Percentiles rank a stretch among this genome's conserved stretches.
Conservation (phyloP, 2,329 filamentous ascomycete genomes). For the Cercospora sp. region DNA sequence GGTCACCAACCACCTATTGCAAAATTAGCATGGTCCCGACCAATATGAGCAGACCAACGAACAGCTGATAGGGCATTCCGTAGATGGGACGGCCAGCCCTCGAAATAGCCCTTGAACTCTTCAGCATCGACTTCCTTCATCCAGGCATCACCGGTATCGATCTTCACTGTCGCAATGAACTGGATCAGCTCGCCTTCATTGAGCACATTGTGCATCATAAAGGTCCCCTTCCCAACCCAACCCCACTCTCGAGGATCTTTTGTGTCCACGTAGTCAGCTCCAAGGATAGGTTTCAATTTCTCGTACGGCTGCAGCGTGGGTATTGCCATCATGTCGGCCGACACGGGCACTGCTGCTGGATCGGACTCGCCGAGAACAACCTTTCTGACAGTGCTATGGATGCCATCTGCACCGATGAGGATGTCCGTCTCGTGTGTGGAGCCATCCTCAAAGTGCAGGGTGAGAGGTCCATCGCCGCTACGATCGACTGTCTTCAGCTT, state of each 20-base stretch:
- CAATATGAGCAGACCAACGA: background rate
- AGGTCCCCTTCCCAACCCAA: conserved; percentile 19
- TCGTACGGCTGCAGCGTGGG: conserved; percentile 21
- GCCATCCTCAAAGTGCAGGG: conserved; percentile 12
- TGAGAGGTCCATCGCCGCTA: conserved; percentile 6
- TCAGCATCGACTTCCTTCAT: conserved; percentile 13
- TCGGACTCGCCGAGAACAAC: conserved; percentile 19
- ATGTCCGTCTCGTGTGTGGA: conserved; percentile 11
- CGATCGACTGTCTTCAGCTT: conserved; percentile 14
- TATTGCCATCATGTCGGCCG: conserved; percentile 16
- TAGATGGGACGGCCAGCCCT: conserved; percentile 12
- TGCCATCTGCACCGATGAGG: conserved; percentile 23
- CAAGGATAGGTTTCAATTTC: conserved; percentile 13
- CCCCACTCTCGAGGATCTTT: conserved; percentile 18
- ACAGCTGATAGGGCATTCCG: conserved; percentile 13
- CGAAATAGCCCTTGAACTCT: conserved; percentile 12
- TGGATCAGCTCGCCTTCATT: conserved; percentile 18
- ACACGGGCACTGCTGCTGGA: conserved; percentile 16
- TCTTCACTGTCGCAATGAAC: conserved; percentile 15
- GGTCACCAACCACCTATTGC: conserved; percentile 10
- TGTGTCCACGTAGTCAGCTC: conserved; percentile 13
- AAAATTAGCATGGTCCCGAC: background rate
- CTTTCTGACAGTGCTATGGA: conserved; percentile 16
- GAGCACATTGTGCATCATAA: conserved; percentile 22
- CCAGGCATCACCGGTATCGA: conserved; percentile 11